Evolutionary conservation across 768 basidiomycete species (phyloP).

Genomic region (Tylopilus plumbeoviolaceoides): DNA sequence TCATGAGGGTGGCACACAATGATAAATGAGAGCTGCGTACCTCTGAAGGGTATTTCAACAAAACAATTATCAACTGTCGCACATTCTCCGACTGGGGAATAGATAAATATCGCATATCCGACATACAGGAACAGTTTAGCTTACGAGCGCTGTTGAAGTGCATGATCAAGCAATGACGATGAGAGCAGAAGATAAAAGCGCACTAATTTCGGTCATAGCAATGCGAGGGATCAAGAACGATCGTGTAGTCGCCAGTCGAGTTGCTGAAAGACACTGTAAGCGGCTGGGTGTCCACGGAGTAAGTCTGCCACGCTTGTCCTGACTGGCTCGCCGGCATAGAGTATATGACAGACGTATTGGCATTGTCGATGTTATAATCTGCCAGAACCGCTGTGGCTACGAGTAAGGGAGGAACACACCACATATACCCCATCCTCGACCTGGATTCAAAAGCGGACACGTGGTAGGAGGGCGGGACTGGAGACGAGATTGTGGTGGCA

Average conservation of each 20-base stretch:
- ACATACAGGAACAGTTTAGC: not conserved
- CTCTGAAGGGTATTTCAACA: conserved; percentile 20
- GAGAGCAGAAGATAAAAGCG: not conserved
- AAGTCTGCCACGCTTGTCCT: conserved; percentile 13
- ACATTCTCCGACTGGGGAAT: conserved; percentile 14
- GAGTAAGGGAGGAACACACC: conserved; percentile 4
- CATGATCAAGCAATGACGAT: not conserved
- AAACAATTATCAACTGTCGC: conserved; percentile 11
- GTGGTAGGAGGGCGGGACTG: not conserved
- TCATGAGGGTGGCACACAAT: not conserved
- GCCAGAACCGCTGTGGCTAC: conserved; percentile 15
- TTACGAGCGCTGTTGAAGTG: conserved; percentile 16
- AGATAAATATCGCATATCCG: not conserved
- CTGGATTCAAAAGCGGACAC: not conserved
- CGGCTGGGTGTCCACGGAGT: not conserved
- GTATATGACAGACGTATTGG: conserved; percentile 18
- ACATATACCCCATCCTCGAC: conserved; percentile 2
- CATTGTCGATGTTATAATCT: conserved; percentile 24
- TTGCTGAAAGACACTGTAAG: conserved; percentile 10
- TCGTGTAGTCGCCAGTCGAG: conserved; percentile 16
- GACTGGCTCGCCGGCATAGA: conserved; percentile 10
- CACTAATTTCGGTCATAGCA: conserved; percentile 27
- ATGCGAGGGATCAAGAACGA: conserved; percentile 14
- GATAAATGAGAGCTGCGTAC: conserved; percentile 2
- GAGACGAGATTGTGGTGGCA: not conserved